Conservation (phyloP, 352 stramenopile genomes). For the Phytophthora pini region DNA sequence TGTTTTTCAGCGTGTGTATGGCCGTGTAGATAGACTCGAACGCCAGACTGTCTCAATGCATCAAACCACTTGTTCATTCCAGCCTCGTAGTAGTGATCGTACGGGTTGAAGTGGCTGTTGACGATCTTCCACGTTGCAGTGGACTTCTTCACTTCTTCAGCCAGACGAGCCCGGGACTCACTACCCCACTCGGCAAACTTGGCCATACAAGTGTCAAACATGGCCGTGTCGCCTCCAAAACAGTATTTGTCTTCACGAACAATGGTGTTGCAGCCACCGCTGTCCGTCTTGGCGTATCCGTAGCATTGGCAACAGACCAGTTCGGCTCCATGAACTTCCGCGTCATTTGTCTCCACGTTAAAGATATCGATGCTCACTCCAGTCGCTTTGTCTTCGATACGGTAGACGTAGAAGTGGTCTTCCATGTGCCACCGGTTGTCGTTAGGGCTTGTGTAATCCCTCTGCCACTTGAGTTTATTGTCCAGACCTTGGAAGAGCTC, state of each 20-base stretch:
- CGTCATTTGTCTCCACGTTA: conserved; percentile 27
- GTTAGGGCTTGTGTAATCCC: conserved; percentile 18
- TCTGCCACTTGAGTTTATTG: conserved; percentile 29
- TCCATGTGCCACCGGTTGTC: conserved; percentile 23
- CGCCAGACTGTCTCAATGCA: conserved; percentile 20
- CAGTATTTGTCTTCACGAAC: conserved; percentile 18
- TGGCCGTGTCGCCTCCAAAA: conserved; percentile 7
- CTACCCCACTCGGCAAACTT: conserved; percentile 12
- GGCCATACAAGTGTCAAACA: conserved; percentile 14
- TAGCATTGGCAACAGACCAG: conserved; percentile 25
- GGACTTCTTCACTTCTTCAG: conserved; percentile 10
- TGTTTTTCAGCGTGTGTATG: conserved; percentile 44
- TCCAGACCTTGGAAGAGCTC: conserved; percentile 20
- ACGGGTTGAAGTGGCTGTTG: conserved; percentile 21
- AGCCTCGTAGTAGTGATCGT: conserved; percentile 16
- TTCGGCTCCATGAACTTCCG: conserved; percentile 6
- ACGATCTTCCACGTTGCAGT: conserved; percentile 29
- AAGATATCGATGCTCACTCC: conserved; percentile 24
- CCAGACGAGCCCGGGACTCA: conserved; percentile 10
- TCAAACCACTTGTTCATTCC: conserved; percentile 16
- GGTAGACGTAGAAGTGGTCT: conserved; percentile 26
- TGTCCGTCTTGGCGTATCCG: conserved; percentile 16
- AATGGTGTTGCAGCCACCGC: conserved; percentile 5
- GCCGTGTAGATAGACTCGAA: conserved; percentile 47
- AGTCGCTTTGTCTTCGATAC: conserved; percentile 8